These are phyloP conservation scores for Myrica gale DNA, from an alignment of 306 rosid genomes.

Conservation along the genomic window DNA sequence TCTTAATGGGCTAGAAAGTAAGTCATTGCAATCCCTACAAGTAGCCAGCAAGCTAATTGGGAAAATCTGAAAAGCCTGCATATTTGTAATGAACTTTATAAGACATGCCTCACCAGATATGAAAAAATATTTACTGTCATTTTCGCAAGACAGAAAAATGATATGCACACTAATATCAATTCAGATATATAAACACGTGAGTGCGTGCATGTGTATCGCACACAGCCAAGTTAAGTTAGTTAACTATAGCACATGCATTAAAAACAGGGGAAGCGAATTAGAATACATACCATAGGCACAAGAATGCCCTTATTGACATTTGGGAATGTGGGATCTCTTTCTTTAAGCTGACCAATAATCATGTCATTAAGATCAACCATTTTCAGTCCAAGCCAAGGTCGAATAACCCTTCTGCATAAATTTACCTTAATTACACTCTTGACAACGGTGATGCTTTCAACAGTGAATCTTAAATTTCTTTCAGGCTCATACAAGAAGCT, in stretches of 20 bases:
- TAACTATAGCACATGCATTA: not conserved
- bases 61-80: not conserved
- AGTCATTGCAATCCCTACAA: not conserved
- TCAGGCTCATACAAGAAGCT: not conserved
- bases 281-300: slow-evolving; percentile 60
- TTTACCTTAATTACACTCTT: slow-evolving; percentile 9
- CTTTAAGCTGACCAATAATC: slow-evolving; percentile 68
- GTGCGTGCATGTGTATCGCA: too few species aligned
- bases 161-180: too few species aligned
- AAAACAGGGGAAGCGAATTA: slow-evolving; percentile 1
- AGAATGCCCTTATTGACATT: slow-evolving; percentile 72
- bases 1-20: not conserved
- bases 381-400: slow-evolving; percentile 94
- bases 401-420: slow-evolving; percentile 73
- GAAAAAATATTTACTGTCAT: not conserved
- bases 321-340: slow-evolving; percentile 68
- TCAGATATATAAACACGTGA: too few species aligned
- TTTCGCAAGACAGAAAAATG: not conserved
- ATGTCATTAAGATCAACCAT: slow-evolving; percentile 84
- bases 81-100: not conserved
- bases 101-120: not conserved
- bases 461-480: slow-evolving; percentile 1
- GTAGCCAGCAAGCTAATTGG: not conserved
- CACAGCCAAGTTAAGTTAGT: too few species aligned
- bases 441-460: slow-evolving; percentile 7